Evolutionary conservation across 441 rosid genomes (phyloP), one percentile per base, ranked within the genome.

Genomic region (Erodium moschatum): DNA sequence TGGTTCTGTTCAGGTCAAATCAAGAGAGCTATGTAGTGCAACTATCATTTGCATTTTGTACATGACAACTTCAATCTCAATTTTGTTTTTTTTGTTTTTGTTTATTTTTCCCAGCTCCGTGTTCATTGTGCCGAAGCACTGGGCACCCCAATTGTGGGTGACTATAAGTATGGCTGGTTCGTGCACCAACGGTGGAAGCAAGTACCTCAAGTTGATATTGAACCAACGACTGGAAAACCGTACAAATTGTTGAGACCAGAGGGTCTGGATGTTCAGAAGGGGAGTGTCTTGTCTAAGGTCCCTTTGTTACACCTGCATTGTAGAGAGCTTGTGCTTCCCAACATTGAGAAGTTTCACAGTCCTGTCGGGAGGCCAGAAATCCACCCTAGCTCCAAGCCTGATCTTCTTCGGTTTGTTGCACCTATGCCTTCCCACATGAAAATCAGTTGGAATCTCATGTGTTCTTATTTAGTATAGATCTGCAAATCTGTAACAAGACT

Each of bases 341-440:
- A 85, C 79, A 78, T 87, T 67, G 85, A 83, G 8, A 88, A 88
- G 80, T 92, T 86, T 70, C 78, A 79, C 35, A 74, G 79, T 69
- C 27, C 2, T 24, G 27, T 24, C 27, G 27, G 27, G 27, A 24
- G 2, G 27, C 27, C 27, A 24, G 27, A 24, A 24, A 24, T 24
- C 27, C 27, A 24, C 27, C 62, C 67, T 12, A 40, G 67, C 15
- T 73, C 73, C 13, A 84, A 83, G 69, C 85, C 86, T 0, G 87
- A 90, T 79, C 75, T 87, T 68, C 87, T 90, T 67, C 89, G 90
- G 33, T 86, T 88, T 69, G 96, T 90, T 68, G 90, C 82, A 42
- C 70, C 87, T 11, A 88, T 92, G 96, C 97, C 97, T 66, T 74
- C 82, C 66, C 97, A 90, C 79, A 88, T 92, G 96, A 88, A 85